Conservation (phyloP, 352 stramenopile genomes). For the Peronospora tabacina region DNA sequence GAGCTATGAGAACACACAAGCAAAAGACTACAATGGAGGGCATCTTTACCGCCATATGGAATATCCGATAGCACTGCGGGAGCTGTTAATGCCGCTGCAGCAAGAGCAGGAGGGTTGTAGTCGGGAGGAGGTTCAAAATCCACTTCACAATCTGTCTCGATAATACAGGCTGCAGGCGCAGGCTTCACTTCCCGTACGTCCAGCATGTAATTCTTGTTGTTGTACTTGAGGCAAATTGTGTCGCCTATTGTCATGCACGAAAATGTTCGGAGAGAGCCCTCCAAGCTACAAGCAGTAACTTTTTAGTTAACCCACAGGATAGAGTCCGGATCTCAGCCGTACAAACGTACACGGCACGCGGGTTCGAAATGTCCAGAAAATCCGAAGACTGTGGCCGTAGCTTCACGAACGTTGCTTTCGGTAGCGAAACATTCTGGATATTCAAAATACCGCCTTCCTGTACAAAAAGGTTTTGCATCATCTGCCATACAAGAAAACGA, state of each 20-base stretch:
- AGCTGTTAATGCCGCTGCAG: slow-evolving; percentile 11
- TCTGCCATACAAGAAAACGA: slow-evolving; percentile 37
- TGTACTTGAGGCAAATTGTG: slow-evolving; percentile 98
- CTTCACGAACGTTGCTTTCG: slow-evolving; percentile 98
- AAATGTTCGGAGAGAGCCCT: slow-evolving; percentile 83
- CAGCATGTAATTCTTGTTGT: slow-evolving; percentile 97
- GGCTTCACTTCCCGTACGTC: slow-evolving; percentile 96
- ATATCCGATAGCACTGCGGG: slow-evolving; percentile 37
- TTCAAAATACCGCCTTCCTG: slow-evolving; percentile 90
- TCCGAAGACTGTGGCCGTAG: slow-evolving; percentile 96
- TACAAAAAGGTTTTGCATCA: slow-evolving; percentile 99
- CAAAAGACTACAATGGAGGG: not conserved
- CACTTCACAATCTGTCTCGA: slow-evolving; percentile 99
- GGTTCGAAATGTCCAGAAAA: slow-evolving; percentile 99
- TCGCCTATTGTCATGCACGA: slow-evolving; percentile 98
- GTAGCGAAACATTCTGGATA: slow-evolving; percentile 93
- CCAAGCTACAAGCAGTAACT: slow-evolving; percentile 36
- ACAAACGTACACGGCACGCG: slow-evolving; percentile 88
- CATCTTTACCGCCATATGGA: slow-evolving; percentile 51
- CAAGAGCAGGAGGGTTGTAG: slow-evolving; percentile 52
- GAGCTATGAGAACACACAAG: not conserved
- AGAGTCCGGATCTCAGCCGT: not conserved
- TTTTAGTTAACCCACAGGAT: slow-evolving; percentile 1
- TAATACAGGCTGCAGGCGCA: slow-evolving; percentile 94
- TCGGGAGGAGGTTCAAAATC: slow-evolving; percentile 96